Conservation (phyloP, 495 filamentous ascomycete genomes). For the Penicillium dipodomyicola region DNA sequence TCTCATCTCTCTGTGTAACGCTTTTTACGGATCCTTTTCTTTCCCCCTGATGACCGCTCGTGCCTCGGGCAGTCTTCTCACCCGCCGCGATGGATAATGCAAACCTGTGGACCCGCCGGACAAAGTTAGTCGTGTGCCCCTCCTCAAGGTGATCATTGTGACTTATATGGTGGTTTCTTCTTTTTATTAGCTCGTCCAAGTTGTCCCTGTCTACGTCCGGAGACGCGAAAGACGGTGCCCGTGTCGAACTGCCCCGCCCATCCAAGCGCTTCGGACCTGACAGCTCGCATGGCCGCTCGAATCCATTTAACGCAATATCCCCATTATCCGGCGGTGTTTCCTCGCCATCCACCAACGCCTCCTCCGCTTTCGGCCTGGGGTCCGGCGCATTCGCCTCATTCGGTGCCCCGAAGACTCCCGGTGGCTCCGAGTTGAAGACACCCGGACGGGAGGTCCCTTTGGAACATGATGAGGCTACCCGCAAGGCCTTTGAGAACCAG, state of each 20-base stretch:
- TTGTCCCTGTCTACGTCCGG: conserved; percentile 80
- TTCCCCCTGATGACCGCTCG: conserved; percentile 43
- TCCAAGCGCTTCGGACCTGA: conserved; percentile 76
- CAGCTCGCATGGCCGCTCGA: conserved; percentile 73
- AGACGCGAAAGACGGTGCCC: conserved; percentile 57
- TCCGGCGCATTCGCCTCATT: conserved; percentile 97
- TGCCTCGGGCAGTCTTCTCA: conserved; percentile 41
- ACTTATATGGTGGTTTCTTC: conserved; percentile 8
- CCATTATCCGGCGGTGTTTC: conserved; percentile 69
- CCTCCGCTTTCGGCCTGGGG: conserved; percentile 89
- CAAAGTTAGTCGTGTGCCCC: conserved; percentile 63
- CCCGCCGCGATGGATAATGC: conserved; percentile 60
- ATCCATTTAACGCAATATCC: conserved; percentile 80
- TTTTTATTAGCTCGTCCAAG: conserved; percentile 67
- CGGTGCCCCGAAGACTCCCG: conserved; percentile 86
- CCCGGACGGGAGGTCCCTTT: conserved; percentile 56
- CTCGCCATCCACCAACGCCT: conserved; percentile 83
- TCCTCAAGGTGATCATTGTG: conserved; percentile 10
- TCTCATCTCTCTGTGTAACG: conserved; percentile 22
- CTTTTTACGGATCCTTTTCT: conserved; percentile 21
- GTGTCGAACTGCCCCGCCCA: conserved; percentile 64
- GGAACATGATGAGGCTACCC: conserved; percentile 55
- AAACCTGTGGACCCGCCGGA: conserved; percentile 85
- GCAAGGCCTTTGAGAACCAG: conserved; percentile 38
- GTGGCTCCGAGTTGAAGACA: conserved; percentile 71